Conservation (phyloP, 352 stramenopile genomes). For the Phytophthora sojae region DNA sequence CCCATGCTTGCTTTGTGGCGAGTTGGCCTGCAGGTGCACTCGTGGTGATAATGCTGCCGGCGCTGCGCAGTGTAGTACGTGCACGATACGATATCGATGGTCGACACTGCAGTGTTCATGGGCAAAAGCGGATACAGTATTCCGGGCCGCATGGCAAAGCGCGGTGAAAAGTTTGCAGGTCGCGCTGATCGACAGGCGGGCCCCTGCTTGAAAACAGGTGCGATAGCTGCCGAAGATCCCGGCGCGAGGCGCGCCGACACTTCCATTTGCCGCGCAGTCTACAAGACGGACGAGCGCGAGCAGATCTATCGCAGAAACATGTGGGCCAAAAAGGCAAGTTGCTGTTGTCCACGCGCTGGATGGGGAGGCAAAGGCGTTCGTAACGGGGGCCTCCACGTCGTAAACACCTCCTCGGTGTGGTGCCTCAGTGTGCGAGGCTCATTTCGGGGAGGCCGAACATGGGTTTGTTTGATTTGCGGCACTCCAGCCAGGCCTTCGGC, state of each 20-base stretch:
- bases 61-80: no score
- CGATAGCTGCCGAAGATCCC: slow-evolving; percentile 31
- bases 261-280: no score
- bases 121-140: no score
- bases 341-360: slow-evolving; percentile 38
- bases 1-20: background rate
- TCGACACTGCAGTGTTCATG: no score
- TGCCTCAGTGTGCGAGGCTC: background rate
- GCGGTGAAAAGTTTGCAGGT: slow-evolving; percentile 26
- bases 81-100: no score
- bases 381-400: background rate
- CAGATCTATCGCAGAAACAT: slow-evolving; percentile 38
- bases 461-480: background rate
- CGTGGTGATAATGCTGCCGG: background rate
- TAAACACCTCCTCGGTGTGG: slow-evolving; percentile 15
- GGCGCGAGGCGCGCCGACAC: background rate
- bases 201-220: slow-evolving; percentile 38
- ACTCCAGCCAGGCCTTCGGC: background rate
- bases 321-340: slow-evolving; percentile 36
- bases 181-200: slow-evolving; percentile 29
- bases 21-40: background rate
- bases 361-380: slow-evolving; percentile 21
- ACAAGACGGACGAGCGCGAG: slow-evolving; percentile 9
- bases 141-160: slow-evolving; percentile 18
- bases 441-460: slow-evolving; percentile 9